Percentiles rank a stretch among this genome's conserved stretches.
These are phyloP conservation scores for Gentiana dahurica DNA, from an alignment of 257 asterid species.

Conservation along the genomic window DNA sequence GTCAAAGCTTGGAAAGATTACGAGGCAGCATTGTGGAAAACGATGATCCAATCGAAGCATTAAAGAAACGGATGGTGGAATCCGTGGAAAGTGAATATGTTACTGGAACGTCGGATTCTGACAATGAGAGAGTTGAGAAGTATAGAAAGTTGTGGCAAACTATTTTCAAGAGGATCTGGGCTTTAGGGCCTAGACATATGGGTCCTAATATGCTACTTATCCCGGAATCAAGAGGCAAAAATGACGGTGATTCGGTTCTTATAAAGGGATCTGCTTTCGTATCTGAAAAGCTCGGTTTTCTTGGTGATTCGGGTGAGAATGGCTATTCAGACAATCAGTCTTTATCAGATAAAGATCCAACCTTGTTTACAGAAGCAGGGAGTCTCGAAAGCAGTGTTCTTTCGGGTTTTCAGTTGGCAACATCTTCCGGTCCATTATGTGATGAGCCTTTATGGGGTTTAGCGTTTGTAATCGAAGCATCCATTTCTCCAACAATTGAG, in stretches of 20 bases:
- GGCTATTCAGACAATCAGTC: slow-evolving; percentile 25
- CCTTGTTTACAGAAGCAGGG: slow-evolving; percentile 47
- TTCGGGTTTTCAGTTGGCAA: slow-evolving; percentile 91
- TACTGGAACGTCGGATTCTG: slow-evolving; percentile 31
- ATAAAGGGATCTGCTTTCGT: slow-evolving; percentile 57
- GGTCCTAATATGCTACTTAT: slow-evolving; percentile 84
- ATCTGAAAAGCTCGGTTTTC: slow-evolving; percentile 57
- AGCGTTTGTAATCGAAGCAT: slow-evolving; percentile 60
- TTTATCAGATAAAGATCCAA: slow-evolving; percentile 16
- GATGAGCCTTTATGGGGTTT: slow-evolving; percentile 98
- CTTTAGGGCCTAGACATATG: slow-evolving; percentile 80
- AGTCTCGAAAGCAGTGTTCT: slow-evolving; percentile 73
- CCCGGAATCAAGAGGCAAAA: slow-evolving; percentile 34
- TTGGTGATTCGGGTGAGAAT: slow-evolving; percentile 17
- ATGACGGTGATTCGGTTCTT: slow-evolving; percentile 42
- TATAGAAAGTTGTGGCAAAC: slow-evolving; percentile 43
- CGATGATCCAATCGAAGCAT: slow-evolving; percentile 59
- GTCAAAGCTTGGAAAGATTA: slow-evolving; percentile 46
- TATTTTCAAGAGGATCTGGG: slow-evolving; percentile 72
- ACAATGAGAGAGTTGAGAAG: slow-evolving; percentile 50
- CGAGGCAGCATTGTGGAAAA: slow-evolving; percentile 58
- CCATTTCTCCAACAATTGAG: slow-evolving; percentile 29
- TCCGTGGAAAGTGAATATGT: slow-evolving; percentile 52
- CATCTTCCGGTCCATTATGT: slow-evolving; percentile 87
- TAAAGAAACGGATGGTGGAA: slow-evolving; percentile 61